Evolutionary conservation across 2,329 filamentous ascomycete species (phyloP), one percentile per base, ranked within the genome.

Genomic region (Claviceps humidiphila): DNA sequence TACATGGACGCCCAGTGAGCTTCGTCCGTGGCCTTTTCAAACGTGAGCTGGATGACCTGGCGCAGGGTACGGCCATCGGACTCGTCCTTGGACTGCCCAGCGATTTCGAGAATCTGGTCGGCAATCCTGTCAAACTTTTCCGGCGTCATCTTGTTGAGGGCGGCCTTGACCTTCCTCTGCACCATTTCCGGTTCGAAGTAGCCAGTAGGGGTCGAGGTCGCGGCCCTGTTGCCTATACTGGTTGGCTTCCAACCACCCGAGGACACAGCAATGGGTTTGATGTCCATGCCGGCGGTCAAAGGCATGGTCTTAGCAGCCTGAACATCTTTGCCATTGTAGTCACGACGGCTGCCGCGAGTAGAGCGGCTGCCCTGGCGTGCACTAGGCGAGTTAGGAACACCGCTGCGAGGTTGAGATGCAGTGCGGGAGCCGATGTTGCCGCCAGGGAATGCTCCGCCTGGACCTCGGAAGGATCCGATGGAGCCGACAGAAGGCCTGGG

Each of bases 1-100:
- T 98, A 98, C 88, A 97, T 97, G 20, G 87, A 87, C 51, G 91
- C 91, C 91, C 93, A 98, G 73, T 97, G 91, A 60, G 90, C 87
- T 71, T 98, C 93, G 64, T 98, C 93, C 34, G 90, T 96, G 58
- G 93, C 93, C 76, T 98, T 98, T 74, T 98, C 93, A 61, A 98
- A 98, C 1, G 91, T 96, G 56, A 98, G 87, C 71, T 97, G 91
- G 65, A 98, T 98, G 64, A 98, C 91, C 70, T 98, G 93, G 62
- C 93, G 87, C 49, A 98, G 78, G 7, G 93, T 97, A 54, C 91
- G 87, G 45, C 93, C 93, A 63, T 98, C 93, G 22, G 81, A 80
- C 72, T 98, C 93, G 61, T 95, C 86, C 78, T 95, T 95, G 51
- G 91, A 97, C 68, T 98, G 93, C 22, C 82, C 86, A 30, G 91